These are phyloP conservation scores for Ogataea hybrid DNA, from an alignment of 1,139 yeast species.

Conservation along the genomic window DNA sequence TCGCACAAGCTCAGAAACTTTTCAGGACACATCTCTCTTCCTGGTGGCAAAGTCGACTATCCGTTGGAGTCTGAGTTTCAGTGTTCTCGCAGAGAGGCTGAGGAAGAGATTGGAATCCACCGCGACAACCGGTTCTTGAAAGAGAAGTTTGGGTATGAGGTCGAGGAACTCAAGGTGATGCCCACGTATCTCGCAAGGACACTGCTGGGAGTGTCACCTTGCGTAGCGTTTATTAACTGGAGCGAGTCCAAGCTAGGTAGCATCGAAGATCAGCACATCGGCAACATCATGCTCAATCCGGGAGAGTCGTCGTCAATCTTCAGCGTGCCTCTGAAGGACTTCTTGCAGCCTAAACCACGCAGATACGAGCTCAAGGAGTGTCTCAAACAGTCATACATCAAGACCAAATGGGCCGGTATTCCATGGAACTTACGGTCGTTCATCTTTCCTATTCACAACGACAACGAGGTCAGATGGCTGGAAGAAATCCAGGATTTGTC, in stretches of 20 bases:
- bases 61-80: constrained; percentile 65
- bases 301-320: constrained; percentile 71
- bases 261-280: constrained; percentile 31
- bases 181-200: constrained; percentile 82
- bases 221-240: constrained; percentile 63
- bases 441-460: constrained; percentile 55
- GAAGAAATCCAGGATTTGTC: constrained; percentile 56
- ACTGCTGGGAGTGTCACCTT: constrained; percentile 77
- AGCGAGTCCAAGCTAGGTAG: constrained; percentile 25
- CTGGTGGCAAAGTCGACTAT: constrained; percentile 83
- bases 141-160: constrained; percentile 47
- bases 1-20: constrained; percentile 66
- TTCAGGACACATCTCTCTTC: constrained; percentile 86
- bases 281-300: constrained; percentile 48
- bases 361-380: constrained; percentile 41
- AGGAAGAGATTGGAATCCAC: constrained; percentile 81
- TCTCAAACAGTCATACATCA: constrained; percentile 40
- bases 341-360: constrained; percentile 42
- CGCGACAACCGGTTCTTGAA: constrained; percentile 45
- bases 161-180: constrained; percentile 57
- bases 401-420: constrained; percentile 66
- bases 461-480: constrained; percentile 62
- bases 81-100: constrained; percentile 78
- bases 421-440: constrained; percentile 64
- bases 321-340: constrained; percentile 65